A percentile compares a stretch with the other conserved stretches of the same genome.
phyloP scores from a whole-genome alignment of 352 stramenopile genomes.

The Pilasporangium apinafurcum region DNA sequence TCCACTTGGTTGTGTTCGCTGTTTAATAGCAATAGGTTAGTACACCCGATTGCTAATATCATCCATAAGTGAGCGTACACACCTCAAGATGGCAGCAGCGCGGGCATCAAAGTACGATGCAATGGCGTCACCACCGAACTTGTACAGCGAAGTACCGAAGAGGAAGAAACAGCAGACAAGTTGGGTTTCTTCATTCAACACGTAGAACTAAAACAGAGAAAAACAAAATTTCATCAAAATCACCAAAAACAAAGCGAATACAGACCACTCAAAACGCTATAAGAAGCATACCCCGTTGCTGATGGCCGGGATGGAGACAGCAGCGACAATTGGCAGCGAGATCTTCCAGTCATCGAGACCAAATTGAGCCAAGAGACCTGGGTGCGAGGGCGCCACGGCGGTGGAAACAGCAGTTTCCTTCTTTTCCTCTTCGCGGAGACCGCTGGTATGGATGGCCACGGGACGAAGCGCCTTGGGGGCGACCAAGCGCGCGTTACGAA shows the following conservation, averaged over 20 bases:
- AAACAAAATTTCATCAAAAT: neutral
- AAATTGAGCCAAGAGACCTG: slow-evolving; percentile 52
- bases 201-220: slow-evolving; percentile 47
- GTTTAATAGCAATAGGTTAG: slow-evolving; percentile 1
- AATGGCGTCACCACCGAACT: slow-evolving; percentile 78
- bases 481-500: slow-evolving; percentile 51
- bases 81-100: slow-evolving; percentile 67
- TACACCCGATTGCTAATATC: neutral
- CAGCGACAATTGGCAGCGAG: slow-evolving; percentile 62
- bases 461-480: slow-evolving; percentile 31
- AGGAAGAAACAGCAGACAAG: slow-evolving; percentile 81
- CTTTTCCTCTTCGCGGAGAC: slow-evolving; percentile 36
- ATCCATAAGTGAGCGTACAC: slow-evolving; percentile 5
- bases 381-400: slow-evolving; percentile 28
- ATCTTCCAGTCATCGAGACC: slow-evolving; percentile 85
- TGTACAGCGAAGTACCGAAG: slow-evolving; percentile 82
- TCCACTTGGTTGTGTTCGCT: slow-evolving; percentile 84
- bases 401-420: too few species aligned
- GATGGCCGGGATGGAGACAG: slow-evolving; percentile 65
- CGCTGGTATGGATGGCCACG: slow-evolving; percentile 54
- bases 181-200: slow-evolving; percentile 84
- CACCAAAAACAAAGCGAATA: neutral
- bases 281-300: slow-evolving; percentile 65
- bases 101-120: slow-evolving; percentile 83
- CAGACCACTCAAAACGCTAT: neutral